Conservation (phyloP, 2,329 filamentous ascomycete species). For the Venturiaceae sp. region DNA sequence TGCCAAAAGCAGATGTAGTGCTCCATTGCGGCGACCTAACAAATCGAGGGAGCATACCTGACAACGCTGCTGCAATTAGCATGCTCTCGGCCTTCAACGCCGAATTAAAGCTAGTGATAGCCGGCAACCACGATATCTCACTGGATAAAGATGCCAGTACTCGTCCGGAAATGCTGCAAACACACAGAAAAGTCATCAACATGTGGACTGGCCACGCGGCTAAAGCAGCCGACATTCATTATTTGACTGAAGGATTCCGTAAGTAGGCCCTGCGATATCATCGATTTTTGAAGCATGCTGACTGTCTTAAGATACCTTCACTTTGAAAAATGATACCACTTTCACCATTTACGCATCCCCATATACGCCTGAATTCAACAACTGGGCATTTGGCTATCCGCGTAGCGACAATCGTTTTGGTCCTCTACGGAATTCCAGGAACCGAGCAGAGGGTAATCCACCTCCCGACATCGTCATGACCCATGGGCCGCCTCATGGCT, state of each 20-base stretch:
- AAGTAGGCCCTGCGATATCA: too few species aligned
- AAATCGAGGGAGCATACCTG: constrained; percentile 34
- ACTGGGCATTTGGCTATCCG: constrained; percentile 47
- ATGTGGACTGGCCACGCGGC: constrained; percentile 36
- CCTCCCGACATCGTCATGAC: constrained; percentile 49
- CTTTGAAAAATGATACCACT: constrained; percentile 36
- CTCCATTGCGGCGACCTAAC: constrained; percentile 53
- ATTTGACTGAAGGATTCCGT: constrained; percentile 51
- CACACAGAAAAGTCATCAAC: constrained; percentile 20
- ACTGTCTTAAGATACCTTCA: too few species aligned
- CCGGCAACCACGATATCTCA: constrained; percentile 53
- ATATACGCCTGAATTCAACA: constrained; percentile 46
- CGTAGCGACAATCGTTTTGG: constrained; percentile 41
- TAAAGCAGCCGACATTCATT: constrained; percentile 35
- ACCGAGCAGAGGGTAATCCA: constrained; percentile 15
- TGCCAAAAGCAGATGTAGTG: constrained; percentile 43
- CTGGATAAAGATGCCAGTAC: constrained; percentile 44
- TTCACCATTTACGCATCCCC: constrained; percentile 45
- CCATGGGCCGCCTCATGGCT: constrained; percentile 46
- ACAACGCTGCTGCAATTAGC: constrained; percentile 37
- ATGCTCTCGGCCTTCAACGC: constrained; percentile 41
- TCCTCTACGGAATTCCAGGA: constrained; percentile 31
- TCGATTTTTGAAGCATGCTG: too few species aligned
- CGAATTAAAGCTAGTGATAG: constrained; percentile 51
- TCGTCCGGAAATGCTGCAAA: constrained; percentile 20